Evolutionary conservation across 208 protist species (phyloP).

Genomic region (Zelonia costaricensis): DNA sequence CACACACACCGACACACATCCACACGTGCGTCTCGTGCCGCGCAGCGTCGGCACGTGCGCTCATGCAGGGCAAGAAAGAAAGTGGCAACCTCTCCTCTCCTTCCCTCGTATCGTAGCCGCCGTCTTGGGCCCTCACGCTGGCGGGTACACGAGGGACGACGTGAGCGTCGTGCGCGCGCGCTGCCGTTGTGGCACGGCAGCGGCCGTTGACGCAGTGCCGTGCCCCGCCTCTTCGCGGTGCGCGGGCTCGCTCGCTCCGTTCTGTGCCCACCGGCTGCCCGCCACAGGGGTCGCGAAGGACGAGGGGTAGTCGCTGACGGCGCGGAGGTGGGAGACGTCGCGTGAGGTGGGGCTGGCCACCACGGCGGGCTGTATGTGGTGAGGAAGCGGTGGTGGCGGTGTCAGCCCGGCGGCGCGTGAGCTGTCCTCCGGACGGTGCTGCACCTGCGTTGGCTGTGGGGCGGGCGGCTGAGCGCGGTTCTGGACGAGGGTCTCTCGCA

Average conservation of each 20-base stretch:
- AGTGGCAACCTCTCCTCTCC: background rate
- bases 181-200: constrained; percentile 4
- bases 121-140: background rate
- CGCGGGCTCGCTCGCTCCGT: too few relatives aligned
- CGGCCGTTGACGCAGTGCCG: background rate
- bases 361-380: background rate
- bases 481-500: too few relatives aligned
- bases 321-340: background rate
- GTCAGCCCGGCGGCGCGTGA: too few relatives aligned
- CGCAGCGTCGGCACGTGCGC: too few relatives aligned
- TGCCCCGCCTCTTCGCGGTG: background rate
- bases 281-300: background rate
- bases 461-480: too few relatives aligned
- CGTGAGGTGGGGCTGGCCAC: background rate
- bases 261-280: background rate
- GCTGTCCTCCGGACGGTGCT: too few relatives aligned
- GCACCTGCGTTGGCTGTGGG: too few relatives aligned
- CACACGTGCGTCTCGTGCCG: too few relatives aligned
- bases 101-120: background rate
- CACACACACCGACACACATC: background rate
- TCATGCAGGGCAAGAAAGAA: too few relatives aligned
- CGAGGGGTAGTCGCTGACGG: background rate
- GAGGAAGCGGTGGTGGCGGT: background rate
- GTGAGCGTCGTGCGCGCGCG: constrained; percentile 11
- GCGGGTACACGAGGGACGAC: constrained; percentile 12